Evolutionary conservation across 805 yeast species (phyloP), one percentile per base, ranked within the genome.

Genomic region (Pichia membranifaciens): DNA sequence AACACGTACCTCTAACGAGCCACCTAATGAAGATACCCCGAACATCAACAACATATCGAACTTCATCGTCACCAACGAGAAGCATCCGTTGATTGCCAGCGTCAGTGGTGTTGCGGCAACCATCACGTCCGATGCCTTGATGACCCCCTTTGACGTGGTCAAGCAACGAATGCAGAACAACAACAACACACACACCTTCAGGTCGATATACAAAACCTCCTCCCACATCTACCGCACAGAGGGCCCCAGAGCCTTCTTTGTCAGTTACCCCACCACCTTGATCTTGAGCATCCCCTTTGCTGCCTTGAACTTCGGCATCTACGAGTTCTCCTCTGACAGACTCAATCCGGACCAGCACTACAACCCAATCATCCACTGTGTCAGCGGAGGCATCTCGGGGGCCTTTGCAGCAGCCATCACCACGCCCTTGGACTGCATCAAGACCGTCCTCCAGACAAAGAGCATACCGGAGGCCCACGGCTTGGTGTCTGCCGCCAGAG

Each of bases 101-200:
- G 59, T 81, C 21, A 90, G 96, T 13, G 99, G 98, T 52, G 84
- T 89, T 10, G 82, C 86, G 9, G 98, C 96, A 16, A 91, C 97
- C 3, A 79, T 81, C n/a, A 86, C 93, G 1, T 82, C 91, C 3
- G 98, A 91, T 66, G 96, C 96, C 2, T 73, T 93, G 55, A 91
- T 91, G 98, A 91, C 93, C 53, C 99, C 99, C 28, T 91, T 91
- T 60, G 99, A 91, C 61, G 95, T 91, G 23, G 71, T 93, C 48
- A 91, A 91, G 64, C 99, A 91, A 70, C 76, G 98, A 67, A 89
- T 91, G 96, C 99, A 91, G 67, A 52, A 54, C 40, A 51, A 53
- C 40, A 52, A 52, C 16, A 29, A 50, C n/a, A 16, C 41, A 3
- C 23, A 40, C 3, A 16, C 50, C 12, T 37, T 50, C 16, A 42